Percentiles rank a stretch among this genome's conserved stretches.
phyloP scores from a whole-genome alignment of 2,329 filamentous ascomycete species.

The Nectriaceae sp. region DNA sequence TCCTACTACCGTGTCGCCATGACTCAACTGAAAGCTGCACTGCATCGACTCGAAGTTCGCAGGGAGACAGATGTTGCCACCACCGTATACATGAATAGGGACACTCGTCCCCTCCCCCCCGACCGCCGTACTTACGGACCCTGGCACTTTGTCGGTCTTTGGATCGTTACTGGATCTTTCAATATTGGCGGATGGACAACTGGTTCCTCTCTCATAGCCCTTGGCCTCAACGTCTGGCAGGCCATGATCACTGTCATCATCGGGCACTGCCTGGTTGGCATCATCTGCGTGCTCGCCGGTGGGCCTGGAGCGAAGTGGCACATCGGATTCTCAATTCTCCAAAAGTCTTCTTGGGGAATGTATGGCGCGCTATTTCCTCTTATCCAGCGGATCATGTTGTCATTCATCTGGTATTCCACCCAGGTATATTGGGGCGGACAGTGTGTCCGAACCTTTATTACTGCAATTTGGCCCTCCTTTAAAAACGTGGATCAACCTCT shows the following conservation, averaged over 20 bases:
- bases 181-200: constrained; percentile 37
- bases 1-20: constrained; percentile 27
- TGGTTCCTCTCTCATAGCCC: constrained; percentile 30
- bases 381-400: constrained; percentile 21
- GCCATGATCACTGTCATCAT: constrained; percentile 28
- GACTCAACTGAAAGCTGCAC: too few species aligned
- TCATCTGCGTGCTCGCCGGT: constrained; percentile 29
- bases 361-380: constrained; percentile 28
- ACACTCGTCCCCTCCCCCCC: constrained; percentile 31
- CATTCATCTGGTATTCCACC: constrained; percentile 29
- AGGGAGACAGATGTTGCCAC: constrained; percentile 24
- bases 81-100: constrained; percentile 29
- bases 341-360: constrained; percentile 29
- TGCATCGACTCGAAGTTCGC: constrained; percentile 19
- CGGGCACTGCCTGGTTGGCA: constrained; percentile 24
- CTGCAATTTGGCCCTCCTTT: constrained; percentile 23
- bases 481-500: constrained; percentile 4
- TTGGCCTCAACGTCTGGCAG: constrained; percentile 29
- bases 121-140: constrained; percentile 33
- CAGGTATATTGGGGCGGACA: constrained; percentile 29
- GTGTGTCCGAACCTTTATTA: constrained; percentile 24
- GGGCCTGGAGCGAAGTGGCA: constrained; percentile 31
- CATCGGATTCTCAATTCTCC: constrained; percentile 29
- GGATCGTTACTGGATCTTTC: constrained; percentile 36
- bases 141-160: constrained; percentile 34